A percentile compares a stretch with the other conserved stretches of the same genome.
Conservation (phyloP, 1,284 basidiomycete genomes). For the Cryptococcus floricola region DNA sequence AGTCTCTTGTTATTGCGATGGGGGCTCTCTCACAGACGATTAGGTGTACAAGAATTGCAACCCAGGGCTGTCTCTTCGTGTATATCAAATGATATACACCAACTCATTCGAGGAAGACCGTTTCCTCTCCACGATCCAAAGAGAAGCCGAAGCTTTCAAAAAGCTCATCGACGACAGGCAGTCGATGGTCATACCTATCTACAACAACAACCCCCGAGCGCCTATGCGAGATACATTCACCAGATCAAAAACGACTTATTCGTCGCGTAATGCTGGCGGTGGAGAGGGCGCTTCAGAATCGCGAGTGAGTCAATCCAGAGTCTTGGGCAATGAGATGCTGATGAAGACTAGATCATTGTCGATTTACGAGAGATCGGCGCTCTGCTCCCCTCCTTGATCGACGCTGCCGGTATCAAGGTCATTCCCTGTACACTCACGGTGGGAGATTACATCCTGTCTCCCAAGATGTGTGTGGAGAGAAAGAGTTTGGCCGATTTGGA, state of each 20-base stretch:
- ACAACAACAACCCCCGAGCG: slow-evolving; percentile 68
- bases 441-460: slow-evolving; percentile 92
- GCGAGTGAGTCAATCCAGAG: slow-evolving; percentile 52
- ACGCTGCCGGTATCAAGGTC: slow-evolving; percentile 75
- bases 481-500: slow-evolving; percentile 91
- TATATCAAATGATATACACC: slow-evolving; percentile 92
- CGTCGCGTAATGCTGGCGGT: slow-evolving; percentile 81
- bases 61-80: slow-evolving; percentile 75
- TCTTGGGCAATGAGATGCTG: background rate
- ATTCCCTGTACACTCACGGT: slow-evolving; percentile 88
- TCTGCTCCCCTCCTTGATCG: slow-evolving; percentile 81
- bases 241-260: slow-evolving; percentile 75
- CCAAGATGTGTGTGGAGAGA: slow-evolving; percentile 92
- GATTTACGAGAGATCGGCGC: slow-evolving; percentile 97
- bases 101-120: slow-evolving; percentile 94
- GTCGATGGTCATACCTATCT: slow-evolving; percentile 87
- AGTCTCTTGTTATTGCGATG: slow-evolving; percentile 15
- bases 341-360: slow-evolving; percentile 69
- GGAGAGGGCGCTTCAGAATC: slow-evolving; percentile 66
- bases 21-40: background rate
- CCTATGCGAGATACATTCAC: slow-evolving; percentile 55
- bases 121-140: slow-evolving; percentile 80
- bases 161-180: slow-evolving; percentile 86
- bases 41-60: slow-evolving; percentile 80
- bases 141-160: slow-evolving; percentile 94